Base-by-base conservation (phyloP, 345 rosid genomes). In the Lagerstroemia speciosa region DNA sequence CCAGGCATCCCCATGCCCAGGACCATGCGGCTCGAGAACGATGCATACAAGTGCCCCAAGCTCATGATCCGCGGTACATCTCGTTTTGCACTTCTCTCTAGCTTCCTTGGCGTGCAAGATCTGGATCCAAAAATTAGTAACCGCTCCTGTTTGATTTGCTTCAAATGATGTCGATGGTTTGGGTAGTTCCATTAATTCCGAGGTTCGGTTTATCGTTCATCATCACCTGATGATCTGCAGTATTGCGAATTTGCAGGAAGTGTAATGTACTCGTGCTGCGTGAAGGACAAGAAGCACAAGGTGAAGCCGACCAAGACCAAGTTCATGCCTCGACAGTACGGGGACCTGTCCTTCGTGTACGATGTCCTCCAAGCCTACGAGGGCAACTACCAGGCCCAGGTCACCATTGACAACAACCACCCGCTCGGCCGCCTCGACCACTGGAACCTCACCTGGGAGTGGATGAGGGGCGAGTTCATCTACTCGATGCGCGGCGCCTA, bases 391-490 rank as follows among this genome's bases (percentile, higher is more conserved):
- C 80, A 75, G 20, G 99, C 98, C 16, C 92, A 94, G 77, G 97
- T 94, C 36, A 94, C 98, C 5, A 83, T 91, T 10, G 91, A 91
- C 75, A 91, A 94, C 75, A 78, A 74, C 74, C 78, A 69, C 48
- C 92, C 95, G 0, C 72, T 94, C 3, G 93, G 98, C 61, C 81
- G 90, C 8, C 89, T 94, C 20, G 98, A 94, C 71, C 87, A 81
- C 62, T 94, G 99, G 99, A 91, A 94, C 78, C 41, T 94, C 26
- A 91, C 97, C 1, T 94, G 96, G 96, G 95, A 91, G 73, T 94
- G 99, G 98, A 85, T 69, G 82, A 76, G 92, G 61, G 91, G 89
- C 36, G 99, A 94, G 82, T 89, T 94, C 79, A 89, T 91, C 68
- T 55, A 73, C 79, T 62, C 84, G 17, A 91, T 94, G 93, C 71